Base-by-base conservation (phyloP, 2,329 filamentous ascomycete genomes). In the Phaeosphaeriaceae sp. region DNA sequence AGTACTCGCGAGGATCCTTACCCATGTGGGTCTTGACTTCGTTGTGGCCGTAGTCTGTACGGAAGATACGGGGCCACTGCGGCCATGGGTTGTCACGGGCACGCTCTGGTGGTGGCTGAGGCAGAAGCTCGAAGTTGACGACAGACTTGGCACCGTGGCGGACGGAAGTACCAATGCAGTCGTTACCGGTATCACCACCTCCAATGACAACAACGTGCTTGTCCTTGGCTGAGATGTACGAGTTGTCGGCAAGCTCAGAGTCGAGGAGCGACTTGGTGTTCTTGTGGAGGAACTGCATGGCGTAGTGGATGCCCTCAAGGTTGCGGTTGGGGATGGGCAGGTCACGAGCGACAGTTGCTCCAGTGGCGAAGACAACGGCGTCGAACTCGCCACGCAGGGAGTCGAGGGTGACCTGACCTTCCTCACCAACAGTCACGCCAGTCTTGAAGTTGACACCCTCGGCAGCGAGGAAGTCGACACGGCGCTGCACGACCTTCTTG, bases 191-290 rank as follows among this genome's bases (percentile, higher is more conserved):
- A 77, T 98, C 94, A 85, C 94, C 94, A 82, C 94, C 94, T 75
- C 94, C 94, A 79, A 98, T 97, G 73, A 98, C 94, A 61, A 98
- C 88, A 56, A 98, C 94, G 76, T 97, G 84, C 86, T 97, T 97
- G 81, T 88, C 93, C 83, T 96, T 97, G 74, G 94, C 94, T 19
- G 91, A 94, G 75, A 98, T 94, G 81, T 97, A 98, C 53, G 90
- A 81, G 25, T 89, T 88, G 72, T 98, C 93, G 10, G 85, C 84
- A 25, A 97, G 87, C 74, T 92, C 88, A 13, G 93, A 97, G 82
- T 98, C 94, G 52, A 97, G 90, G 7, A 98, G 88, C 25, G 93
- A 97, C 85, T 97, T 97, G 77, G 94, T 98, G 84, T 98, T 98
- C 83, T 91, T 91, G 85, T 97, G 93, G 74, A 98, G 79, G 85